phyloP scores from a whole-genome alignment of 805 yeast genomes.

The Cyberlindnera xishuangbannaensis region DNA sequence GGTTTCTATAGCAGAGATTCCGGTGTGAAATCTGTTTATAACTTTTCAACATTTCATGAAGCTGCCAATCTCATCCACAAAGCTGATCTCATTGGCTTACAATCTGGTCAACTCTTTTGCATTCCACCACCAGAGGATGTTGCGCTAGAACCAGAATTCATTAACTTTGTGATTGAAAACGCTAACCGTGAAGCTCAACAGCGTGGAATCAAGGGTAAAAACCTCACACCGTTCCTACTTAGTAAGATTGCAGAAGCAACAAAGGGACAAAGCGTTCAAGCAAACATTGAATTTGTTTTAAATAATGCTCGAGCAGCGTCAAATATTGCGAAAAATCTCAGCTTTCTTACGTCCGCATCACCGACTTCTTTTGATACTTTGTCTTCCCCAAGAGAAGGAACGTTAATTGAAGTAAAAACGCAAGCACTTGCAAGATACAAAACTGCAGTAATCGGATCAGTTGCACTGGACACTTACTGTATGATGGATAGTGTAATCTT shows the following conservation, averaged over 20 bases:
- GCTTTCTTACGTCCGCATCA: background rate
- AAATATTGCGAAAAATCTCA: constrained; percentile 46
- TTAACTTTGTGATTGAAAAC: constrained; percentile 48
- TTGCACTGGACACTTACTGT: constrained; percentile 71
- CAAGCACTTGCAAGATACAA: constrained; percentile 10
- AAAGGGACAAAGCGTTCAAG: constrained; percentile 59
- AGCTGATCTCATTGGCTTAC: constrained; percentile 43
- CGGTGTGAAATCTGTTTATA: constrained; percentile 65
- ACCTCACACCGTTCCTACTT: constrained; percentile 73
- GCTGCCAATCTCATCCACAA: constrained; percentile 60
- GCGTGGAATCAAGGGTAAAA: constrained; percentile 59
- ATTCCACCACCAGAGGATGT: constrained; percentile 69
- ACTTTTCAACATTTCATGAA: constrained; percentile 42
- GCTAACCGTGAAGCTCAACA: constrained; percentile 53
- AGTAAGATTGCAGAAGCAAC: constrained; percentile 61
- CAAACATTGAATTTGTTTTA: constrained; percentile 70
- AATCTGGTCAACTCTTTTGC: constrained; percentile 73
- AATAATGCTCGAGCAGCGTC: constrained; percentile 71
- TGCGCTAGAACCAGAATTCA: constrained; percentile 50
- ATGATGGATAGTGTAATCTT: constrained; percentile 32
- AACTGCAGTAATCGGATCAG: constrained; percentile 59
- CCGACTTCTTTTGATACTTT: no score
- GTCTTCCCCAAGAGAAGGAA: background rate
- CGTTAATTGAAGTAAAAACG: background rate
- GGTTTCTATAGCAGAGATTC: constrained; percentile 80